phyloP scores from a whole-genome alignment of 305 asterid genomes.

The Petunia hybrid region DNA sequence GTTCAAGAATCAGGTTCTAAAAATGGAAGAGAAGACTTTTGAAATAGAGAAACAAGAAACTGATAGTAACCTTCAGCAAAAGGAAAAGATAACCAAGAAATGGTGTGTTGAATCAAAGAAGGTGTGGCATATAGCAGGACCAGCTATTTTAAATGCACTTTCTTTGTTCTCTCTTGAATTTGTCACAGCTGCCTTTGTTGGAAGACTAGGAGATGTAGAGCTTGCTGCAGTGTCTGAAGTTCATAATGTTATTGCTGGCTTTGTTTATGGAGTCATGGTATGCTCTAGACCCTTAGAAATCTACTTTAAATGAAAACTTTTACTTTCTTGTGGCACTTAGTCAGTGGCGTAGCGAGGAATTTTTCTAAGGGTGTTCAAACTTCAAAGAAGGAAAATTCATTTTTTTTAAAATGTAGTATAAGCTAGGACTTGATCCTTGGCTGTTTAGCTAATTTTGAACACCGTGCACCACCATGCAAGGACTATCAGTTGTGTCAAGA shows the following conservation, averaged over 20 bases:
- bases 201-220: slow-evolving; percentile 41
- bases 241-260: slow-evolving; percentile 41
- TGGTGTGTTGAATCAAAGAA: slow-evolving; percentile 38
- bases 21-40: slow-evolving; percentile 28
- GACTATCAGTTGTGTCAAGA: too few species aligned
- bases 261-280: slow-evolving; percentile 46
- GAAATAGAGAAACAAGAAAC: slow-evolving; percentile 26
- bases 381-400: too few species aligned
- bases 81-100: slow-evolving; percentile 11
- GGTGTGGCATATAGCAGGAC: slow-evolving; percentile 43
- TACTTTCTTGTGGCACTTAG: not conserved
- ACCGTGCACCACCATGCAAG: too few species aligned
- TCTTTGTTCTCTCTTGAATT: slow-evolving; percentile 41
- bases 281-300: not conserved
- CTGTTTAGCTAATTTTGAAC: too few species aligned
- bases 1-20: slow-evolving; percentile 4
- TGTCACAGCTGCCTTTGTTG: slow-evolving; percentile 39
- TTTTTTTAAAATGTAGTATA: too few species aligned
- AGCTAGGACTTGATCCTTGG: too few species aligned
- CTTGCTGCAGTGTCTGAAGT: slow-evolving; percentile 44
- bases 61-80: not conserved
- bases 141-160: slow-evolving; percentile 37
- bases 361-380: too few species aligned
- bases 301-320: not conserved
- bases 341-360: too few species aligned